Conservation (phyloP, 352 stramenopile species). For the Globisporangium megalacanthum region DNA sequence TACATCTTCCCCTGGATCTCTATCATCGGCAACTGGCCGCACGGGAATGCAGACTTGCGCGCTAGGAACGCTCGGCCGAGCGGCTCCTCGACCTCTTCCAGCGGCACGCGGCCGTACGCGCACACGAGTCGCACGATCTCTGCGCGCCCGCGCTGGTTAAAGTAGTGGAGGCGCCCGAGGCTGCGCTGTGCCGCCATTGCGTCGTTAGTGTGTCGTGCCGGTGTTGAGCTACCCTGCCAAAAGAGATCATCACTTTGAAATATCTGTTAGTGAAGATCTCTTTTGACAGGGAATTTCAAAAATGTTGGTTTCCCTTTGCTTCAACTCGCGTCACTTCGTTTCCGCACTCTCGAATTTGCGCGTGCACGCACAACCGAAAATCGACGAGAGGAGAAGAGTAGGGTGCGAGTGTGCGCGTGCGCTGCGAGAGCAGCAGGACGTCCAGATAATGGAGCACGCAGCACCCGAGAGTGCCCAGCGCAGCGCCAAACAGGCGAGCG, state of each 20-base stretch:
- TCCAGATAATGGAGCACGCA: slow-evolving; percentile 1
- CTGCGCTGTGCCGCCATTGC: slow-evolving; percentile 1
- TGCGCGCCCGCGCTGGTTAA: slow-evolving; percentile 31
- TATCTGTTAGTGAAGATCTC: too few species aligned
- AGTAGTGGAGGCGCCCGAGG: slow-evolving; percentile 29
- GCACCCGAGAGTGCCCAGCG: neutral
- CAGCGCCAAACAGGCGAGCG: neutral
- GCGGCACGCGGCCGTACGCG: slow-evolving; percentile 27
- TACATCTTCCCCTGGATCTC: slow-evolving; percentile 36
- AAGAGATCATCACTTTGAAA: too few species aligned
- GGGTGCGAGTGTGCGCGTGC: neutral
- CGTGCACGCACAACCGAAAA: neutral
- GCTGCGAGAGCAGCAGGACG: neutral
- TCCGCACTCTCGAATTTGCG: neutral
- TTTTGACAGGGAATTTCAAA: too few species aligned
- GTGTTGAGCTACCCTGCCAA: neutral
- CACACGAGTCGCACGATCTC: slow-evolving; percentile 41
- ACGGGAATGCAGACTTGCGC: slow-evolving; percentile 31
- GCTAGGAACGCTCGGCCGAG: slow-evolving; percentile 18
- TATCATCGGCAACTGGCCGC: slow-evolving; percentile 37
- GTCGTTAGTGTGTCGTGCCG: neutral
- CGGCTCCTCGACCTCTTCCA: slow-evolving; percentile 32
- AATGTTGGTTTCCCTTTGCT: too few species aligned
- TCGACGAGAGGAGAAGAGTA: too few species aligned
- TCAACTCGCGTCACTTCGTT: too few species aligned